Evolutionary conservation across 2,329 filamentous ascomycete genomes (phyloP), one percentile per base, ranked within the genome.

Genomic region (Drechslera avenae): DNA sequence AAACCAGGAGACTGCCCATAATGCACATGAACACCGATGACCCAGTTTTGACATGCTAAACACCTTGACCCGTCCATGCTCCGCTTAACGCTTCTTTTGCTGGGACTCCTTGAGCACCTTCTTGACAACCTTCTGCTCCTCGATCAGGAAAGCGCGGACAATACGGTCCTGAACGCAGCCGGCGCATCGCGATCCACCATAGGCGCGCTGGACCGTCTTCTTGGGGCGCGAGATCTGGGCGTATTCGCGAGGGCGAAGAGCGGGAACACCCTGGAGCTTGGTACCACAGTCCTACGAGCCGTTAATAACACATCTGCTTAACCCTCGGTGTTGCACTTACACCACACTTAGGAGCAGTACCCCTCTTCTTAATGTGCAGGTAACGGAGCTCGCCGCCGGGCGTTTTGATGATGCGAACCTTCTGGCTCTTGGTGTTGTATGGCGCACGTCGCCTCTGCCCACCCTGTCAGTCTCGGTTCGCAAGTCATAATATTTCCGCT

Each of bases 71-170:
- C 54, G 19, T 57, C 56, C 46, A 60, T 60, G 52, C 51, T 52
- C 52, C 62, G 50, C 65, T 71, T 74, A 78, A 60, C 71, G 73
- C 73, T 83, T 85, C 78, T 89, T 89, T 84, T 90, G 89, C 83
- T 96, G 90, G 62, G 84, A 86, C 86, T 97, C 93, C 89, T 97
- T 97, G 78, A 97, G 86, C 74, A 99, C 94, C 90, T 99, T 99
- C 91, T 99, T 99, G 81, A 99, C 94, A 73, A 99, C 97, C 90
- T 99, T 99, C 86, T 99, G 94, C 87, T 99, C 94, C 85, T 99
- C 95, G 68, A 99, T 97, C 79, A 99, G 83, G 88, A 99, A 99
- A 63, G 94, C 94, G 72, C 94, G 91, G 71, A 97, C 91, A 70
- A 99, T 90, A 72, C 94, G 89, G 84, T 99, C 94, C 80, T 93